Evolutionary conservation across 2,329 filamentous ascomycete genomes (phyloP).

Genomic region (Penicillium sp.): DNA sequence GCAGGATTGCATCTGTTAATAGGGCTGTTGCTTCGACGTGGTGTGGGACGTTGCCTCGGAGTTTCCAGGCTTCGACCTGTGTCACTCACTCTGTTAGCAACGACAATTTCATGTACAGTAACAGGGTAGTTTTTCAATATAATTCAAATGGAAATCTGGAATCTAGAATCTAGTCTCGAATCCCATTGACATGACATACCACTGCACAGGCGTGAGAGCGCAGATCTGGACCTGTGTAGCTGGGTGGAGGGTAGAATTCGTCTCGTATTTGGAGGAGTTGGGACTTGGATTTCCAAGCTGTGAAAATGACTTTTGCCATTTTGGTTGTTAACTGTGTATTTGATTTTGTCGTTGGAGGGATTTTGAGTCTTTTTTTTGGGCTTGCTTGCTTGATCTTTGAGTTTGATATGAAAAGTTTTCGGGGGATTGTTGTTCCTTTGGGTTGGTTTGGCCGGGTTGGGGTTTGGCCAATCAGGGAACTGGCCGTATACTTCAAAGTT

Average conservation of each 20-base stretch:
- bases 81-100: too few species aligned
- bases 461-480: constrained; percentile 11
- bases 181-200: constrained; percentile 28
- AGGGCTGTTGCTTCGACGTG: constrained; percentile 46
- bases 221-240: constrained; percentile 35
- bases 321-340: background rate
- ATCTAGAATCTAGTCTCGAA: too few species aligned
- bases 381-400: constrained; percentile 3
- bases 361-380: too few species aligned
- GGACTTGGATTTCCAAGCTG: constrained; percentile 41
- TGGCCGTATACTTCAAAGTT: background rate
- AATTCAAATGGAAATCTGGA: too few species aligned
- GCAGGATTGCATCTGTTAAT: constrained; percentile 46
- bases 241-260: constrained; percentile 39
- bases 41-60: constrained; percentile 45
- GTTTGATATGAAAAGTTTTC: constrained; percentile 20
- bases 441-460: constrained; percentile 15
- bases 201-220: constrained; percentile 40
- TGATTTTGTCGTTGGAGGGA: background rate
- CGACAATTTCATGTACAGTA: too few species aligned
- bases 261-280: constrained; percentile 38
- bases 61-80: constrained; percentile 46
- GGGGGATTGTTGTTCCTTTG: constrained; percentile 21
- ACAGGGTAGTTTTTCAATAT: too few species aligned
- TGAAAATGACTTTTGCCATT: constrained; percentile 43